Conservation (phyloP, 306 rosid species). For the Sechiopsis laciniata region DNA sequence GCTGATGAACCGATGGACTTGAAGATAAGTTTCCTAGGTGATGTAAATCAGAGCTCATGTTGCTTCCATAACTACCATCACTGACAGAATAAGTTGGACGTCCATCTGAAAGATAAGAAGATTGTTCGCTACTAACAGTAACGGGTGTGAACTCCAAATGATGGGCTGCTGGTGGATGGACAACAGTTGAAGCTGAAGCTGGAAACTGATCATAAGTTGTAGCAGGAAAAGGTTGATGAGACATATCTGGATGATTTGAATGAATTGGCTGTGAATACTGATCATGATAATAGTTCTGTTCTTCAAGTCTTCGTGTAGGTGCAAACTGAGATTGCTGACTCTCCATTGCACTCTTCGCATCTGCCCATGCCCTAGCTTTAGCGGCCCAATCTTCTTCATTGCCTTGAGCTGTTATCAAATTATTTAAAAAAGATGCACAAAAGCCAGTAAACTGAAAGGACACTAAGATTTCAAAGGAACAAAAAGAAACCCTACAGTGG, state of each 20-base stretch:
- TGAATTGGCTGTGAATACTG: conserved; percentile 60
- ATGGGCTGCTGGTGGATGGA: conserved; percentile 37
- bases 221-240: conserved; percentile 55
- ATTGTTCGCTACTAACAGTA: conserved; percentile 39
- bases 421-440: conserved; percentile 1
- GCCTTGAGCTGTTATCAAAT: conserved; percentile 28
- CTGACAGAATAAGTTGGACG: conserved; percentile 40
- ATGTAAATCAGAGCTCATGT: conserved; percentile 45
- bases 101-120: conserved; percentile 53
- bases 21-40: conserved; percentile 51
- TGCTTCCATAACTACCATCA: conserved; percentile 50
- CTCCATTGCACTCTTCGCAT: conserved; percentile 67
- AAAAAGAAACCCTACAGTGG: neutral
- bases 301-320: conserved; percentile 58
- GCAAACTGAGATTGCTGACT: conserved; percentile 63
- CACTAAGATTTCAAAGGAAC: conserved; percentile 6
- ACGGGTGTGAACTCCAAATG: conserved; percentile 47
- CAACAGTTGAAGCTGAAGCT: conserved; percentile 43
- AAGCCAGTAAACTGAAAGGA: conserved; percentile 15
- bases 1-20: conserved; percentile 81
- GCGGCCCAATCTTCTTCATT: conserved; percentile 97
- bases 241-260: no score
- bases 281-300: conserved; percentile 61
- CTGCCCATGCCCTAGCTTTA: conserved; percentile 96
- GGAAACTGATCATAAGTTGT: conserved; percentile 66